Percentiles rank a stretch among this genome's conserved stretches.
Conservation (phyloP, 371 early-diverging fungal genomes). For the Zancudomyces culisetae region DNA sequence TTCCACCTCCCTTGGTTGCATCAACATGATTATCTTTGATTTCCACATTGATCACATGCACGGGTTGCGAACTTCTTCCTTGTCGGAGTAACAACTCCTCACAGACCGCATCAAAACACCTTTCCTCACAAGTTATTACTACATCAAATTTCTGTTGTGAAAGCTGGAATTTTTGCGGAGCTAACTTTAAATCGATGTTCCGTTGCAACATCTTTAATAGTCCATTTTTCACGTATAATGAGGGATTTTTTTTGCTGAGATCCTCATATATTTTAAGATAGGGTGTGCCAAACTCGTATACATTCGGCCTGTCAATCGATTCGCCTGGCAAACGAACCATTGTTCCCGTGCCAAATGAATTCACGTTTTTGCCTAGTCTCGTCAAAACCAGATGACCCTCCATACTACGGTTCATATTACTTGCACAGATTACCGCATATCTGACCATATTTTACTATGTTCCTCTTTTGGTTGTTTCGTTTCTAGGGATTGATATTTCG, state of each 20-base stretch:
- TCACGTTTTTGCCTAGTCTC: conserved; percentile 30
- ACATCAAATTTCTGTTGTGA: conserved; percentile 62
- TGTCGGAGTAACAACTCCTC: conserved; percentile 52
- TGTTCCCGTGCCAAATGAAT: conserved; percentile 78
- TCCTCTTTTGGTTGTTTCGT: too few species aligned
- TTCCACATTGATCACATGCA: conserved; percentile 89
- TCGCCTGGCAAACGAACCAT: conserved; percentile 88
- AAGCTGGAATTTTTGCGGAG: conserved; percentile 79
- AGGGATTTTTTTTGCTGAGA: conserved; percentile 45
- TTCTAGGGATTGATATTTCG: too few species aligned
- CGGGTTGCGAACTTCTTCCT: conserved; percentile 42
- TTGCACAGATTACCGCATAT: conserved; percentile 87
- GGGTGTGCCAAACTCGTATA: conserved; percentile 79
- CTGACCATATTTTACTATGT: conserved; percentile 46
- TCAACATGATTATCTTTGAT: conserved; percentile 87
- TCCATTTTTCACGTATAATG: conserved; percentile 64
- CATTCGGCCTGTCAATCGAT: conserved; percentile 66
- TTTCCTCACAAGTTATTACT: conserved; percentile 91
- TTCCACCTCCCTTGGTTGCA: conserved; percentile 64
- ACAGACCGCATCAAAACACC: conserved; percentile 81
- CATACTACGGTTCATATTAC: conserved; percentile 95
- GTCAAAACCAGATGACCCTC: conserved; percentile 73
- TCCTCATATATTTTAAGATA: conserved; percentile 80
- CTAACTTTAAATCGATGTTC: conserved; percentile 71
- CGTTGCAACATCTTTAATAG: conserved; percentile 78